Base-by-base conservation (phyloP, 2,329 filamentous ascomycete species). In the Penicillium sp. region DNA sequence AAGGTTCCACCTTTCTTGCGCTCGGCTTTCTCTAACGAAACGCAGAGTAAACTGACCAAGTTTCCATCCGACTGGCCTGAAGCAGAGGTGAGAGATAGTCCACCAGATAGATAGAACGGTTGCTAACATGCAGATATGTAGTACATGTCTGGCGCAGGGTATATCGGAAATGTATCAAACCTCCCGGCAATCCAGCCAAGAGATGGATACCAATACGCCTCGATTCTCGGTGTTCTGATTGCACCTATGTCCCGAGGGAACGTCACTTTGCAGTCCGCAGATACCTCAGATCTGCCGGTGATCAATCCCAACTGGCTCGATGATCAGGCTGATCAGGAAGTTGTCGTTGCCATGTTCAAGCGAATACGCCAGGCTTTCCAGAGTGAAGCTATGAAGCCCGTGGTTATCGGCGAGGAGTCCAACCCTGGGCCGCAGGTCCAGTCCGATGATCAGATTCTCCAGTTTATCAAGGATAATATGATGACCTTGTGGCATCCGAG, bases 291-390 rank as follows among this genome's bases (percentile, higher is more conserved):
- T n/a, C 60, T 65, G 0, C 80, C 81, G 0, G 60, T 76, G 8
- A 76, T 82, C 55, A 72, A 81, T 60, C 78, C 79, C 2, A 78
- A 78, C 61, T 83, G 75, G 72, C 68, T 83, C 4, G 66, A 68
- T 3, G 67, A 75, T 15, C 64, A 69, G 9, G 65, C 72, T 0
- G 81, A 83, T 38, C 60, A 72, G 13, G 75, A 81, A 23, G 68
- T 82, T 3, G 76, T 72, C 9, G 62, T 83, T 15, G 72, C 75
- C 0, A 68, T 70, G 1, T 78, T 76, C 63, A 77, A 76, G 52
- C 75, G 81, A 2, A 65, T 75, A 0, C 76, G 81, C 0, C 60
- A 77, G 23, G 66, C 73, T 0, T 77, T 69, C 51, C 50, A 61
- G 4, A 69, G 67, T 25, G 50, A 65, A 3, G 72, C 58, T 6